These are phyloP conservation scores for Kluyveromyces wickerhamii DNA, from an alignment of 805 yeast genomes.

Conservation along the genomic window DNA sequence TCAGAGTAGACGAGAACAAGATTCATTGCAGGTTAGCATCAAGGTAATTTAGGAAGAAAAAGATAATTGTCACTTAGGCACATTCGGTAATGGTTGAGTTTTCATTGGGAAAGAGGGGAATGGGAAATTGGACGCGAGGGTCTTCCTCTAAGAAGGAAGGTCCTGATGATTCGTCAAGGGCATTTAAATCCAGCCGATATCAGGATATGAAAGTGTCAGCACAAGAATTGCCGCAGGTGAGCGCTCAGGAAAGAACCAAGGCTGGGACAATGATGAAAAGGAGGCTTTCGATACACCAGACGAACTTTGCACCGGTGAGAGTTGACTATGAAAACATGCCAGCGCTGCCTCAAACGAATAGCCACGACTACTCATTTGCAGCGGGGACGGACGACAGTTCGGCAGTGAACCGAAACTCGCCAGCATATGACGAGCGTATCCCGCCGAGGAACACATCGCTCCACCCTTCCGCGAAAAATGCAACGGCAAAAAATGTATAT, in stretches of 20 bases:
- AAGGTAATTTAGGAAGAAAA: too few relatives aligned
- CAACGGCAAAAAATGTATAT: slow-evolving; percentile 4
- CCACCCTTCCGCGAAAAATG: slow-evolving; percentile 1
- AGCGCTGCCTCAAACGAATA: slow-evolving; percentile 22
- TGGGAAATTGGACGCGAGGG: slow-evolving; percentile 19
- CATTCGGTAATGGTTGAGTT: slow-evolving; percentile 31
- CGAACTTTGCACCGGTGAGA: slow-evolving; percentile 9
- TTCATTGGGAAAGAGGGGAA: slow-evolving; percentile 26
- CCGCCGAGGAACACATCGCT: slow-evolving; percentile 1
- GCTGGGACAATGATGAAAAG: slow-evolving; percentile 37
- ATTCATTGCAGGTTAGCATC: too few relatives aligned
- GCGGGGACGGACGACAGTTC: not conserved
- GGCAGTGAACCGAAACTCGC: not conserved
- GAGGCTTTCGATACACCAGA: slow-evolving; percentile 36
- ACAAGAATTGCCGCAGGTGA: slow-evolving; percentile 28
- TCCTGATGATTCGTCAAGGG: slow-evolving; percentile 8
- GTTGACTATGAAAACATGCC: slow-evolving; percentile 15
- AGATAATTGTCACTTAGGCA: too few relatives aligned
- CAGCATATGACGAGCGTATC: not conserved
- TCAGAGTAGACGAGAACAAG: too few relatives aligned
- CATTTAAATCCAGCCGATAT: slow-evolving; percentile 16
- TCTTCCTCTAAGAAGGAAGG: slow-evolving; percentile 8
- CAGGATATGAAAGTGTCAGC: slow-evolving; percentile 13
- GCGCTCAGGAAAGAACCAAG: slow-evolving; percentile 30
- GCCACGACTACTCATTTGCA: slow-evolving; percentile 3